Evolutionary conservation across 1,139 yeast genomes (phyloP).

Genomic region (Eremothecium gossypii): DNA sequence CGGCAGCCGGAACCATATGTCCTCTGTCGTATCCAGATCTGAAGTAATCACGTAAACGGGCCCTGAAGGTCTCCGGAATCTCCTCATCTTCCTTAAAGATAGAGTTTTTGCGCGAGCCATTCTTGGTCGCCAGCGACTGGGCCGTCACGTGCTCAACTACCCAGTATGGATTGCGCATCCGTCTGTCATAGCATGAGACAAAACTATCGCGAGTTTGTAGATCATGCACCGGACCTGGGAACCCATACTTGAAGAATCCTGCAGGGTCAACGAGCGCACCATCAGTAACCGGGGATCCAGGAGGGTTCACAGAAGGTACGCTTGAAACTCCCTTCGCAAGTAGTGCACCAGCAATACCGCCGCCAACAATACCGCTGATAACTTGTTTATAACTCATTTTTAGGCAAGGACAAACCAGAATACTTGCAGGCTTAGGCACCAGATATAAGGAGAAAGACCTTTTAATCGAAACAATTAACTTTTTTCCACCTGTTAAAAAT

Average conservation of each 20-base stretch:
- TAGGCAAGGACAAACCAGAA: not conserved
- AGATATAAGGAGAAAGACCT: too few relatives aligned
- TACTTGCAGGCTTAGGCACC: not conserved
- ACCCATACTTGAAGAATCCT: conserved; percentile 79
- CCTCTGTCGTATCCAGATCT: conserved; percentile 96
- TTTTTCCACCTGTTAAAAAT: too few relatives aligned
- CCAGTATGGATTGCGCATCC: conserved; percentile 83
- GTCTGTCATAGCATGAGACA: conserved; percentile 77
- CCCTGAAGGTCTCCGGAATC: conserved; percentile 73
- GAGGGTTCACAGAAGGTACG: not conserved
- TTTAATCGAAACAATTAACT: too few relatives aligned
- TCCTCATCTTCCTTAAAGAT: conserved; percentile 78
- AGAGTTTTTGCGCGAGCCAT: conserved; percentile 68
- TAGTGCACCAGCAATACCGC: not conserved
- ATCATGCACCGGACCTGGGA: conserved; percentile 92
- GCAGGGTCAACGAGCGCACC: conserved; percentile 45
- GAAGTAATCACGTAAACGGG: conserved; percentile 72
- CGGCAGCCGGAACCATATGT: conserved; percentile 97
- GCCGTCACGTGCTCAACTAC: conserved; percentile 86
- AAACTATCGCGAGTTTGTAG: conserved; percentile 64
- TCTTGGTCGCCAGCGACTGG: conserved; percentile 45
- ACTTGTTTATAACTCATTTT: not conserved
- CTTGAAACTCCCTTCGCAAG: not conserved
- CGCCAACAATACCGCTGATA: not conserved
- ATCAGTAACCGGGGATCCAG: not conserved